Percentiles rank a stretch among this genome's conserved stretches.
Evolutionary conservation across 257 asterid species (phyloP).

Genomic region (Nicotiana tomentosiformis): DNA sequence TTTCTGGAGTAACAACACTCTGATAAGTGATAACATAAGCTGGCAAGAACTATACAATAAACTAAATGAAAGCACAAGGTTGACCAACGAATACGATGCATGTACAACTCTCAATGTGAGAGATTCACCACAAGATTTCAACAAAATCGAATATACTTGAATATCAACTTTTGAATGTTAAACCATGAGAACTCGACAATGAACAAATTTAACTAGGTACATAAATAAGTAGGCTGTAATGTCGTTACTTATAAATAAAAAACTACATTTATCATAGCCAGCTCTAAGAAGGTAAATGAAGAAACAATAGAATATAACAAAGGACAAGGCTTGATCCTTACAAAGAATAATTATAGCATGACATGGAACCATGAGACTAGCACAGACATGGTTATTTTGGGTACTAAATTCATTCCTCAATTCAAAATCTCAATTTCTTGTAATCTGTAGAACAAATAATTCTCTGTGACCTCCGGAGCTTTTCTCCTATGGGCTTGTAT

Average conservation of each 20-base stretch:
- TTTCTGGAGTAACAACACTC: too few relatives aligned
- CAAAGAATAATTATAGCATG: conserved; percentile 37
- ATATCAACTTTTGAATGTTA: not conserved
- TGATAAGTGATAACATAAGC: too few relatives aligned
- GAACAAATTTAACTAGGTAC: not conserved
- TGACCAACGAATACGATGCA: too few relatives aligned
- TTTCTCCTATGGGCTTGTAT: conserved; percentile 29
- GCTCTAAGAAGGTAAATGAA: not conserved
- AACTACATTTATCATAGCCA: conserved; percentile 6
- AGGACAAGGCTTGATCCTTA: conserved; percentile 20
- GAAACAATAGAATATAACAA: conserved; percentile 22
- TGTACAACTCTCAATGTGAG: too few relatives aligned
- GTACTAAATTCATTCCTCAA: conserved; percentile 21
- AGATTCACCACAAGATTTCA: too few relatives aligned
- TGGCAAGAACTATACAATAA: too few relatives aligned
- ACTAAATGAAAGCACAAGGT: too few relatives aligned
- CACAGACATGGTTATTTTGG: conserved; percentile 28
- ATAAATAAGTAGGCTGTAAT: conserved; percentile 1
- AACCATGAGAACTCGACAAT: not conserved
- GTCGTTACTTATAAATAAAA: conserved; percentile 4
- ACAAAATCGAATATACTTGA: too few relatives aligned
- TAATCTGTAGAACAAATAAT: conserved; percentile 8
- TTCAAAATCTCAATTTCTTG: conserved; percentile 13
- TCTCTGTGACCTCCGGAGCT: conserved; percentile 11
- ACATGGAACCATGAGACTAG: conserved; percentile 12